Evolutionary conservation across 805 yeast species (phyloP), one percentile per base, ranked within the genome.

Genomic region (Pichia rugopelliculosa): DNA sequence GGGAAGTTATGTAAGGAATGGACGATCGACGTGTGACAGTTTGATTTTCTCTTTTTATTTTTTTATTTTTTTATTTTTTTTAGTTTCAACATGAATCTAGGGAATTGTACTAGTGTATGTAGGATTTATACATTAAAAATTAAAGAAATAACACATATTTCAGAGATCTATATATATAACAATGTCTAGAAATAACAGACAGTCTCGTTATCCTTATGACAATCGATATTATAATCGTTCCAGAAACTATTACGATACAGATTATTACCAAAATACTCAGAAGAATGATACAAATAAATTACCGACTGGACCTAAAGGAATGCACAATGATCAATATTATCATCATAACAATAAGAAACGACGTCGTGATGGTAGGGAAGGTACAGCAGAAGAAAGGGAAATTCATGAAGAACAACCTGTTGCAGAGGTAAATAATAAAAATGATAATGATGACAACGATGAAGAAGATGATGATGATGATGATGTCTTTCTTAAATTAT

Each of bases 241-340:
- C 7, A 30, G 34, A 30, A 30, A 30, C 18, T 30, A 30, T 7
- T 10, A 30, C n/a, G 34, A 30, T n/a, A 3, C 34, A n/a, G 34
- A 30, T 12, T 36, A 20, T 21, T 21, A 36, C 25, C 13, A 30
- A 1, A 6, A 17, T n/a, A 9, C 23, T 17, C 10, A 33, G 10
- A n/a, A 38, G 6, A 36, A 41, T 2, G 21, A 37, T 20, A 41
- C 22, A 20, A 27, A 17, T 10, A 44, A 24, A 44, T 39, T 51
- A 11, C 54, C 54, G 7, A 51, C 54, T 2, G 54, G 50, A 12
- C 54, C 54, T 10, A 48, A 46, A 36, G 43, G 50, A n/a, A 26
- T 46, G 27, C 21, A 22, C 40, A 36, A 23, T n/a, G 20, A n/a
- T 18, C 21, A 4, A 38, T 6, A 11, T 12, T 33, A 15, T 15